Base-by-base conservation (phyloP, 768 basidiomycete species). In the Pisolithus albus region DNA sequence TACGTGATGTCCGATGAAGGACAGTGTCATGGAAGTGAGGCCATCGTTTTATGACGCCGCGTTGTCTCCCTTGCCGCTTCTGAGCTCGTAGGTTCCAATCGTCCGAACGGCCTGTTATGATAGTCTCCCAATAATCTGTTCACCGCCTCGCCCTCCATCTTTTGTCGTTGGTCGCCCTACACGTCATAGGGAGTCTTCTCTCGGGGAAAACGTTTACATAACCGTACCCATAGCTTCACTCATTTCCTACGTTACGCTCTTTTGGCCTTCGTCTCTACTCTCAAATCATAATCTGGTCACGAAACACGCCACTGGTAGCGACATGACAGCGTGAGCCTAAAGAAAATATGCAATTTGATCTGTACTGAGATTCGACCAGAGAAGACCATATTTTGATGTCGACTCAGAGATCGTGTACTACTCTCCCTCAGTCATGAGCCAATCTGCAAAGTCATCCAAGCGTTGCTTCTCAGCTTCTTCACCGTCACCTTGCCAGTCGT, bases 341-440 rank as follows among this genome's bases (percentile, higher is more conserved):
- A 18, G 40, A 19, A 18, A 4, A 41, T 41, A 5, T 41, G 21
- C 18, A 41, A 8, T 41, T 7, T 7, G 21, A 26, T 28, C 21
- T 23, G 26, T 28, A n/a, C 0, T 13, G 11, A 7, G 24, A 44
- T 26, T 36, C 16, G 16, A 9, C 21, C 13, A 23, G 11, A 15
- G 21, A 42, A 24, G 30, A 34, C 5, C 34, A 34, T 11, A 34
- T 5, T 32, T 46, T 26, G 15, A 5, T 28, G 44, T 11, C 6
- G n/a, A 19, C n/a, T 24, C 30, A 41, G 24, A 32, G 7, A 47
- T 21, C 5, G 5, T 36, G n/a, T 23, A 21, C 37, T 61, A 87
- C 58, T 91, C 87, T 34, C 82, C 88, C 68, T 92, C 88, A 8
- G 79, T 77, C 70, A 92, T 76, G 43, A 96, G 72, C 92, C 92